Evolutionary conservation across 1,284 basidiomycete species (phyloP).

Genomic region (Gymnopus androsaceus): DNA sequence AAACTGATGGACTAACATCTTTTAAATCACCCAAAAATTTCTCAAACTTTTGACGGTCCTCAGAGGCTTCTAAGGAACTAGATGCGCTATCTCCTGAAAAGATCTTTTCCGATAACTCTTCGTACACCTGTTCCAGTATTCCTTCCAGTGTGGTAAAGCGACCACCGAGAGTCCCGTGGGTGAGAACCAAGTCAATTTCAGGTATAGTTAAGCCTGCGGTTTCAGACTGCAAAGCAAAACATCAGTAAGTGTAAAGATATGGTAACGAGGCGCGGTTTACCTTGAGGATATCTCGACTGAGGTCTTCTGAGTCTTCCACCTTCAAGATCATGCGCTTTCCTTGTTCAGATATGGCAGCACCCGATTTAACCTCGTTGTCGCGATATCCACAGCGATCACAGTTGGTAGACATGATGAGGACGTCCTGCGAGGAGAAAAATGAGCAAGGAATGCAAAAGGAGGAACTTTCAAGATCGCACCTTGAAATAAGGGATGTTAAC

Average conservation of each 20-base stretch:
- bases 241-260: neutral
- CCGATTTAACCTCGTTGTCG: constrained; percentile 98
- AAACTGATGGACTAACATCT: constrained; percentile 46
- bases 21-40: constrained; percentile 82
- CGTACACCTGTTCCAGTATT: constrained; percentile 92
- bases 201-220: constrained; percentile 90
- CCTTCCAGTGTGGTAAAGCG: constrained; percentile 98
- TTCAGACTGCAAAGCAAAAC: constrained; percentile 65
- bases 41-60: constrained; percentile 63
- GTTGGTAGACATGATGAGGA: constrained; percentile 98
- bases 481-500: constrained; percentile 99
- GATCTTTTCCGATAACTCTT: constrained; percentile 92
- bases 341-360: constrained; percentile 81
- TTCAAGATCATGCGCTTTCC: constrained; percentile 89
- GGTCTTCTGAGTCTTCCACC: constrained; percentile 91
- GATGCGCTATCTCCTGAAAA: constrained; percentile 75
- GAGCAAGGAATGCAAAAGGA: neutral
- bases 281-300: constrained; percentile 94
- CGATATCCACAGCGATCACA: constrained; percentile 94
- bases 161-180: constrained; percentile 95
- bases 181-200: constrained; percentile 92
- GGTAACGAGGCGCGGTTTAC: constrained; percentile 37
- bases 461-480: constrained; percentile 48
- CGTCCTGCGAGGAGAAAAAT: constrained; percentile 60
- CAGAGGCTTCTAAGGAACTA: constrained; percentile 22